A percentile compares a stretch with the other conserved stretches of the same genome.
Evolutionary conservation across 139 green algal species (phyloP).

Genomic region (Zygnema cylindricum): DNA sequence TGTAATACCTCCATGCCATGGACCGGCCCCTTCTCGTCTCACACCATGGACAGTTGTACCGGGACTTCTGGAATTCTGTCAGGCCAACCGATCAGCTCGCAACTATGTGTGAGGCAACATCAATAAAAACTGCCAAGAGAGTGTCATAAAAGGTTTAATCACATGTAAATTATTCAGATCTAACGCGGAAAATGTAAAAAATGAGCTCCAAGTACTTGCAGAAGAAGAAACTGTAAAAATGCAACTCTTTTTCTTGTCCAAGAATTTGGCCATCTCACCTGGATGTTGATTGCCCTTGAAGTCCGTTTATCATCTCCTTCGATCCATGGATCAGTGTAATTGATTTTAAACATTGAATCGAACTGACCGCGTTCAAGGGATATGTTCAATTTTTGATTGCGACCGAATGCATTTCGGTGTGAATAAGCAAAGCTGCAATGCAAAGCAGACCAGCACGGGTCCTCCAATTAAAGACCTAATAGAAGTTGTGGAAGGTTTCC

Average conservation of each 20-base stretch:
- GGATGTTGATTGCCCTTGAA: slow-evolving; percentile 77
- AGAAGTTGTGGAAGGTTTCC: too few relatives aligned
- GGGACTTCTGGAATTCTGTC: slow-evolving; percentile 71
- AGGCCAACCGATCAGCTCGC: neutral
- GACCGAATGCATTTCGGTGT: slow-evolving; percentile 89
- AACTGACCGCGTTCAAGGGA: slow-evolving; percentile 81
- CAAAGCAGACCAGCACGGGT: too few relatives aligned
- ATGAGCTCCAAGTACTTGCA: too few relatives aligned
- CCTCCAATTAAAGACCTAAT: too few relatives aligned
- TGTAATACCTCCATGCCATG: slow-evolving; percentile 61
- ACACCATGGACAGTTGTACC: slow-evolving; percentile 69
- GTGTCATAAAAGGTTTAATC: neutral
- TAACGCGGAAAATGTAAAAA: too few relatives aligned
- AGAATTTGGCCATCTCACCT: too few relatives aligned
- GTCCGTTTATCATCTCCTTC: slow-evolving; percentile 85
- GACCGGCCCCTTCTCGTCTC: slow-evolving; percentile 48
- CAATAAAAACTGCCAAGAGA: neutral
- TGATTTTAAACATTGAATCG: slow-evolving; percentile 88
- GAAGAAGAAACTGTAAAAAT: too few relatives aligned
- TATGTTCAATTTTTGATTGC: slow-evolving; percentile 87
- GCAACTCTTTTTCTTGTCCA: too few relatives aligned
- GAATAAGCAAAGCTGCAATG: slow-evolving; percentile 79
- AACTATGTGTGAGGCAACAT: neutral
- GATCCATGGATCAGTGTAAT: slow-evolving; percentile 93
- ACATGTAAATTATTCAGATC: too few relatives aligned